Evolutionary conservation across 2,329 filamentous ascomycete species (phyloP), one percentile per base, ranked within the genome.

Genomic region (Neopestalotiopsis sp.): DNA sequence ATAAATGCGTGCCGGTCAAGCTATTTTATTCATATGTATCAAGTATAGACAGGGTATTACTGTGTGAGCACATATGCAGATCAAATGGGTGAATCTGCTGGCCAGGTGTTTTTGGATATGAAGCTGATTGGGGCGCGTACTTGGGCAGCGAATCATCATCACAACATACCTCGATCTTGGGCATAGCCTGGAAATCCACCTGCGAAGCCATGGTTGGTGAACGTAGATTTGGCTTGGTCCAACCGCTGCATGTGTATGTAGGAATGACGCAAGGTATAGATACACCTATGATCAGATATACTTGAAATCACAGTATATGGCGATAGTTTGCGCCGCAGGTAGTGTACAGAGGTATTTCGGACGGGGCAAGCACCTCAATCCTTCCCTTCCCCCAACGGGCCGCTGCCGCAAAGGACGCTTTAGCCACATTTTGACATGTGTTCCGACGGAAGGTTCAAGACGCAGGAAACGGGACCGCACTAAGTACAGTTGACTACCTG

Each of bases 141-240:
- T 32, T 20, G 24, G 34, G 42, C 32, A 24, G 30, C 17, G n/a
- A 34, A 62, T 30, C 30, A n/a, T 38, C 7, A 38, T 10, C 17
- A 14, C 12, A 17, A 61, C 34, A 72, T 77, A 86, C 86, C 84
- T 89, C 86, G 56, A 88, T 85, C 73, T 89, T 89, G 12, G 86
- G 86, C 58, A 89, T 77, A n/a, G 82, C 78, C 72, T 78, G 75
- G 69, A 83, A 88, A 68, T 86, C 82, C 75, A 86, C 69, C 9
- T 66, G 12, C n/a, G 14, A 14, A 34, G 64, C 49, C 49, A 66
- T 66, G 42, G 24, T 57, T 32, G 38, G 14, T 14, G 5, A 9
- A 32, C 10, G 2, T 38, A 17, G 12, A 10, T 34, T 61, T 24
- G 59, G 17, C 17, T 38, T 10, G 58, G 38, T 14, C 13, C 38